Conservation (phyloP, 768 basidiomycete genomes). For the Pleurotus cornucopiae region DNA sequence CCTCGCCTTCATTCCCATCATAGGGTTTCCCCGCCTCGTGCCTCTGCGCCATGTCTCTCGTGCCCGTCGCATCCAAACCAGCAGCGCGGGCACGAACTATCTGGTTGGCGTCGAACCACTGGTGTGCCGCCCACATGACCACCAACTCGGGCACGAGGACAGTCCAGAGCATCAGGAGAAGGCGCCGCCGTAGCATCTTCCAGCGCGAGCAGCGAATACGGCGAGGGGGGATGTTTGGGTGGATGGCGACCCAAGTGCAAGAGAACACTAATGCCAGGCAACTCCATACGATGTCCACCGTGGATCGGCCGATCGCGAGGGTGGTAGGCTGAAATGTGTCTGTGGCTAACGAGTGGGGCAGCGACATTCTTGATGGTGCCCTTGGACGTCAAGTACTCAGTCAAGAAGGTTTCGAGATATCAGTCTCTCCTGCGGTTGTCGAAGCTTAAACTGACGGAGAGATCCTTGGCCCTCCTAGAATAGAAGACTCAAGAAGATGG, state of each 20-base stretch:
- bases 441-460: too few species aligned
- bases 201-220: background rate
- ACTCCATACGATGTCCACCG: constrained; percentile 14
- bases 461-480: too few species aligned
- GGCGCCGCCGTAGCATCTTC: background rate
- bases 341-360: background rate
- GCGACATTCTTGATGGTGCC: too few species aligned
- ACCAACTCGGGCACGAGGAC: constrained; percentile 15
- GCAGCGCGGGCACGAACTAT: background rate
- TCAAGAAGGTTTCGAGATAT: too few species aligned
- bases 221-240: constrained; percentile 15
- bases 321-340: background rate
- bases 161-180: constrained; percentile 7
- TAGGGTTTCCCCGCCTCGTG: background rate
- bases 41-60: background rate
- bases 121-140: constrained; percentile 11
- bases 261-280: constrained; percentile 15
- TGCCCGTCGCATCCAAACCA: too few species aligned
- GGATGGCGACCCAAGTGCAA: constrained; percentile 15
- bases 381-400: too few species aligned
- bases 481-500: too few species aligned
- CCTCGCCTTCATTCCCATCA: background rate
- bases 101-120: constrained; percentile 11
- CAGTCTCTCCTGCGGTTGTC: too few species aligned
- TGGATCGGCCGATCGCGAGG: background rate